Base-by-base conservation (phyloP, 1,284 basidiomycete species). In the Fomitopsis schrenkii region DNA sequence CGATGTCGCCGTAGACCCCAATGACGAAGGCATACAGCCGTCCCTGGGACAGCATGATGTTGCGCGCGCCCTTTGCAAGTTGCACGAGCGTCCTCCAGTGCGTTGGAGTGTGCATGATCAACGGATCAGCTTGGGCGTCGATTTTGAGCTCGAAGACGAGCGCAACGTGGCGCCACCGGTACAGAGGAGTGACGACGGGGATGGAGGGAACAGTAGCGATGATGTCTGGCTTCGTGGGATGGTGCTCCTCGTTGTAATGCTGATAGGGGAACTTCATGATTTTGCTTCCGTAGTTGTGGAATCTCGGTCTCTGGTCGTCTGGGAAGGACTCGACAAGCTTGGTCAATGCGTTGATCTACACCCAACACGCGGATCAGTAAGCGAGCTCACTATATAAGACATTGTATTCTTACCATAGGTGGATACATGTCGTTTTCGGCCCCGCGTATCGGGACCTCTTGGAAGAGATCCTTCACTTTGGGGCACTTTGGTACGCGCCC, bases 1-100 rank as follows among this genome's bases (percentile, higher is more conserved):
- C 35, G 10, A 42, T 58, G 12, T 53, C 35, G n/a, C 59, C 62
- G 28, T 66, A 66, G 36, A 66, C 30, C 1, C 64, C 64, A 30
- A 66, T 44, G 19, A 61, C 42, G 30, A 62, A 63, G 1, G 59
- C 42, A 7, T 38, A 58, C 41, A 66, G 57, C 54, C 61, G 46
- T 0, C 60, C 59, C 19, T 66, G 58, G 0, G 64, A 54, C 1
- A 63, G 40, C 30, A 66, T 9, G 3, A 66, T 48, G 22, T 57
- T 63, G 7, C 60, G 35, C 1, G 62, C 64, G 45, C 48, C 59
- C 48, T 56, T 60, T 1, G 59, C 57, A 6, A 63, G 41, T 28
- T 59, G 58, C 22, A 28, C 55, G 26, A 63, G 9, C 8, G 58
- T 55, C 1, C 6, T 10, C n/a, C 19, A 19, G 44, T 22, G 44